A percentile compares a stretch with the other conserved stretches of the same genome.
Evolutionary conservation across 2,329 filamentous ascomycete genomes (phyloP).

Genomic region (Epichloe typhina): DNA sequence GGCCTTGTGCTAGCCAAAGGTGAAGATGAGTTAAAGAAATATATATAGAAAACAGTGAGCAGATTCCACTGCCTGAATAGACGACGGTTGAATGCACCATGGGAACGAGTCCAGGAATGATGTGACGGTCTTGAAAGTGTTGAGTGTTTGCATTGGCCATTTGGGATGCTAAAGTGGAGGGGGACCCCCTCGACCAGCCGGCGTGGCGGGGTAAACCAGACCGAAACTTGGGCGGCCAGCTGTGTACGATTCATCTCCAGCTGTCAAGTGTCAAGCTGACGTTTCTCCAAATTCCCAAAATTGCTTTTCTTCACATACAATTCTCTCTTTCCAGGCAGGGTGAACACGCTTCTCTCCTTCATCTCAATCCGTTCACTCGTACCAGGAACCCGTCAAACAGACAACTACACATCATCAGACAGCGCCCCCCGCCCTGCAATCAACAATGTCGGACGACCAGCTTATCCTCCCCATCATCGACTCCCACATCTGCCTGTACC

Average conservation of each 20-base stretch:
- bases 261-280: neutral
- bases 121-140: no score
- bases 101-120: neutral
- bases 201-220: slow-evolving; percentile 1
- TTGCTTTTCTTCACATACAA: neutral
- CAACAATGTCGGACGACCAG: slow-evolving; percentile 24
- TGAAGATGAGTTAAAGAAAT: slow-evolving; percentile 7
- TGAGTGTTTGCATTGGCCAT: no score
- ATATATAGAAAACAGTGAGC: neutral
- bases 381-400: neutral
- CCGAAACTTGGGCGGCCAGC: neutral
- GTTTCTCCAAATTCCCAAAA: neutral
- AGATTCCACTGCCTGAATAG: slow-evolving; percentile 21
- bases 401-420: neutral
- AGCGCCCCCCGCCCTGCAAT: neutral
- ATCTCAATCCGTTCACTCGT: neutral
- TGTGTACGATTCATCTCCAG: neutral
- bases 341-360: neutral
- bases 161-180: neutral
- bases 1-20: slow-evolving; percentile 19
- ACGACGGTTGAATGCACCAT: slow-evolving; percentile 38
- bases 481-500: slow-evolving; percentile 84
- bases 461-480: slow-evolving; percentile 57
- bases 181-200: neutral
- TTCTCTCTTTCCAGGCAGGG: neutral